Percentiles rank a stretch among this genome's conserved stretches.
Evolutionary conservation across 106 monocot genomes (phyloP).

Genomic region (Allium fistulosum): DNA sequence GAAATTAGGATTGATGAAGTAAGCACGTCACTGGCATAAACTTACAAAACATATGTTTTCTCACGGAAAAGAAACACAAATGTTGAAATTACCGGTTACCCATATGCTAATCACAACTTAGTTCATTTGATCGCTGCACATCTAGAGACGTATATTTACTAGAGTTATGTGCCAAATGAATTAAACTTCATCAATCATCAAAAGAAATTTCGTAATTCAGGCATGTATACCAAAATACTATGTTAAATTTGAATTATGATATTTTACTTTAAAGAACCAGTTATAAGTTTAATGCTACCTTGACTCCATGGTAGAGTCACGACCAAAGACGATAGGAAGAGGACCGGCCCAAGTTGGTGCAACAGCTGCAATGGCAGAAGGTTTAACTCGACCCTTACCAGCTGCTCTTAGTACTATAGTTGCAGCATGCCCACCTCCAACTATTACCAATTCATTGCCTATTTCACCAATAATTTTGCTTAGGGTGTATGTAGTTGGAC

Average conservation of each 20-base stretch:
- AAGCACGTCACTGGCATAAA: not conserved
- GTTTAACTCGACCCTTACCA: constrained; percentile 50
- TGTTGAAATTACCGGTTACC: too few relatives aligned
- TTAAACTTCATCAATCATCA: too few relatives aligned
- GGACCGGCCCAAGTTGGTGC: constrained; percentile 98
- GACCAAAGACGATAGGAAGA: constrained; percentile 94
- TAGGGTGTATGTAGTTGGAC: not conserved
- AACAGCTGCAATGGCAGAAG: constrained; percentile 74
- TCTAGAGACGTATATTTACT: too few relatives aligned
- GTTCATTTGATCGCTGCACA: too few relatives aligned
- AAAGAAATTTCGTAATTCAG: too few relatives aligned
- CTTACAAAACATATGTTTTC: not conserved
- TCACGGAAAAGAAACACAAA: not conserved
- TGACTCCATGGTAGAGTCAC: constrained; percentile 78
- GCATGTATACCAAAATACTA: too few relatives aligned
- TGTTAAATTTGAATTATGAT: too few relatives aligned
- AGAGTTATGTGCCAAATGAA: too few relatives aligned
- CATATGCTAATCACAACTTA: too few relatives aligned
- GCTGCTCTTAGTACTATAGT: constrained; percentile 76
- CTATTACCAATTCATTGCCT: constrained; percentile 59
- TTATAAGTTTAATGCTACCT: constrained; percentile 26
- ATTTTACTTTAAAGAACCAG: too few relatives aligned
- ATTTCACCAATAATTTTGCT: constrained; percentile 2
- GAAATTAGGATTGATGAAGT: too few relatives aligned
- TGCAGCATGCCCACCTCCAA: constrained; percentile 93